These are phyloP conservation scores for Russula sp. DNA, from an alignment of 768 basidiomycete genomes.

Conservation along the genomic window DNA sequence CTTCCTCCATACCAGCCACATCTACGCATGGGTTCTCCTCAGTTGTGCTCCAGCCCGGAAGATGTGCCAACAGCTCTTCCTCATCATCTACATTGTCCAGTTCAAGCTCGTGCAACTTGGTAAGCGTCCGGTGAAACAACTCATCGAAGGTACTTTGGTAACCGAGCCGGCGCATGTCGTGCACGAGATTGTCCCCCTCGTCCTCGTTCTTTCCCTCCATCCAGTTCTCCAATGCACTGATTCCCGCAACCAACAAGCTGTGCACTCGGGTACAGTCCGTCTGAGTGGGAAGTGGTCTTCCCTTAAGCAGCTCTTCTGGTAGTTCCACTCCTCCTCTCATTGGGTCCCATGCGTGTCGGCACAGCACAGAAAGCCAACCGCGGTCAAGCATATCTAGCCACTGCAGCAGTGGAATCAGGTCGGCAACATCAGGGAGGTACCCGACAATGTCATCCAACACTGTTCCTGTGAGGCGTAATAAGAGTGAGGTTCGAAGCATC, in stretches of 20 bases:
- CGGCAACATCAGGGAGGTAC: conserved; percentile 48
- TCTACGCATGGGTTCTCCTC: background rate
- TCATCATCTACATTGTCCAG: conserved; percentile 15
- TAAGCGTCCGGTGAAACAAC: conserved; percentile 59
- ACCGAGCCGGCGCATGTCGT: conserved; percentile 49
- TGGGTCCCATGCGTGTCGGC: conserved; percentile 65
- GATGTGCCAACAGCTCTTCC: conserved; percentile 12
- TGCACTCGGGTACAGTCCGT: conserved; percentile 71
- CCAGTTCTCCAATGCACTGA: conserved; percentile 69
- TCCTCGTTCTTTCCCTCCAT: conserved; percentile 39
- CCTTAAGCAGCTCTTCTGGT: conserved; percentile 41
- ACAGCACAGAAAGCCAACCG: conserved; percentile 67
- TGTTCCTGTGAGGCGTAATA: conserved; percentile 73
- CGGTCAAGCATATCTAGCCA: conserved; percentile 73
- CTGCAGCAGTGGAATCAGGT: conserved; percentile 55
- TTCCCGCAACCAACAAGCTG: conserved; percentile 61
- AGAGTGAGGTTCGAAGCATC: conserved; percentile 57
- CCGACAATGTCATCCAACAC: conserved; percentile 58
- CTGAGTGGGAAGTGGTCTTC: conserved; percentile 51
- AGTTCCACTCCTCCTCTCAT: conserved; percentile 42
- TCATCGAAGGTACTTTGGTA: conserved; percentile 62
- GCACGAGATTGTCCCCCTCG: conserved; percentile 34
- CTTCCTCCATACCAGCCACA: conserved; percentile 1
- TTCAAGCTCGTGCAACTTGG: conserved; percentile 47
- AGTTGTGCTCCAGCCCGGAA: conserved; percentile 12